Conservation (phyloP, 148 eudicot genomes). For the Drosera capensis region DNA sequence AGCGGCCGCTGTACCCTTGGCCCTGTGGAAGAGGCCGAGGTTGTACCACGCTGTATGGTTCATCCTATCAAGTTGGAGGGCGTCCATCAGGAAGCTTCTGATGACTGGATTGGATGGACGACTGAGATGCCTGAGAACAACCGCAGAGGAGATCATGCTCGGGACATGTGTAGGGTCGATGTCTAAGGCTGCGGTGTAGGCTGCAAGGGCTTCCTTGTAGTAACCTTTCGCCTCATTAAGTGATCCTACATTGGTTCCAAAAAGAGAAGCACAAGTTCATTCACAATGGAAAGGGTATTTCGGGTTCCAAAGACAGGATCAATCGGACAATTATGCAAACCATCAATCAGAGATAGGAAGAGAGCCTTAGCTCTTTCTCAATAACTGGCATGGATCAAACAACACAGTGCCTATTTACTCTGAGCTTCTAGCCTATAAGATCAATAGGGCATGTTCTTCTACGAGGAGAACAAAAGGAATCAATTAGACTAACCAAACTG, state of each 20-base stretch:
- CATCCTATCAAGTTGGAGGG: conserved; percentile 49
- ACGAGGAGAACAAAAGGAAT: too few relatives aligned
- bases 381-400: too few relatives aligned
- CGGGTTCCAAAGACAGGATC: background rate
- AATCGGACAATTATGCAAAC: background rate
- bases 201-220: conserved; percentile 44
- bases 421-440: too few relatives aligned
- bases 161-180: conserved; percentile 53
- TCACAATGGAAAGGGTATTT: background rate
- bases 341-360: background rate
- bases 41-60: conserved; percentile 67
- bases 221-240: conserved; percentile 57
- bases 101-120: conserved; percentile 16
- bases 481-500: too few relatives aligned
- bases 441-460: too few relatives aligned
- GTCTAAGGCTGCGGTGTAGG: conserved; percentile 42
- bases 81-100: conserved; percentile 56
- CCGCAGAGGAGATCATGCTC: conserved; percentile 58
- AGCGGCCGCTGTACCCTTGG: conserved; percentile 19
- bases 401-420: too few relatives aligned
- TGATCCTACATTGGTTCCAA: conserved; percentile 31
- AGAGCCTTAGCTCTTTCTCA: too few relatives aligned
- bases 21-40: conserved; percentile 56
- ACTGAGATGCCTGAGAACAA: conserved; percentile 30
- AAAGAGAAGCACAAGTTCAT: background rate